Evolutionary conservation across 306 rosid species (phyloP), one percentile per base, ranked within the genome.

Genomic region (Dryas alaskensis): DNA sequence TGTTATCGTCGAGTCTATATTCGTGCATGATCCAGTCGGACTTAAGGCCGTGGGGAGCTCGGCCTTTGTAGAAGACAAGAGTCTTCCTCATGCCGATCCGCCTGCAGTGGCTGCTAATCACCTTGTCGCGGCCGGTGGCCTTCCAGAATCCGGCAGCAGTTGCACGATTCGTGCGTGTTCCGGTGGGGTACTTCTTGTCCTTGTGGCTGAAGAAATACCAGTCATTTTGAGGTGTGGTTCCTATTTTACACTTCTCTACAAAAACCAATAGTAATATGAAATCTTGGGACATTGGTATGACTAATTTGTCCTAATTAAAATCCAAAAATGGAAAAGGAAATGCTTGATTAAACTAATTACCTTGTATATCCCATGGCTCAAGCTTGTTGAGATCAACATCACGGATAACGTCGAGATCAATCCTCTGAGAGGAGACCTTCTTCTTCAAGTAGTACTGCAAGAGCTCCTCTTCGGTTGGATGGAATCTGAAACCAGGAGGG

Each of bases 11-110:
- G 1, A 91, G 89, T 22, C 98, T 85, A 51, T 94, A 94, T 65
- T 94, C 98, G 66, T 94, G 98, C 97, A 94, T 94, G 82, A 94
- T 94, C 97, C 97, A 94, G 67, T 91, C 96, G 3, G 96, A 94
- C 68, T 94, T 94, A 6, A 75, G 93, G 60, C 98, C 98, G 7
- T 92, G 98, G 39, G 98, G 98, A 16, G 98, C 98, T 7, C 98
- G 86, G 43, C 98, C 98, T 75, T 84, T 89, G 82, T 94, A 94
- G 77, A 94, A 94, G 60, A 94, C 98, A 25, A 94, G 84, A 46
- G 98, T 94, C 86, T 94, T 94, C 45, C 98, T 83, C 98, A 94
- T 94, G 42, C 98, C 98, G 46, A 94, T 91, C 73, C 95, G 80
- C 75, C 71, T 86, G 7, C 87, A 88, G 65, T 80, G 83, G 82